These are phyloP conservation scores for Petunia axillaris DNA, from an alignment of 257 asterid genomes.

Conservation along the genomic window DNA sequence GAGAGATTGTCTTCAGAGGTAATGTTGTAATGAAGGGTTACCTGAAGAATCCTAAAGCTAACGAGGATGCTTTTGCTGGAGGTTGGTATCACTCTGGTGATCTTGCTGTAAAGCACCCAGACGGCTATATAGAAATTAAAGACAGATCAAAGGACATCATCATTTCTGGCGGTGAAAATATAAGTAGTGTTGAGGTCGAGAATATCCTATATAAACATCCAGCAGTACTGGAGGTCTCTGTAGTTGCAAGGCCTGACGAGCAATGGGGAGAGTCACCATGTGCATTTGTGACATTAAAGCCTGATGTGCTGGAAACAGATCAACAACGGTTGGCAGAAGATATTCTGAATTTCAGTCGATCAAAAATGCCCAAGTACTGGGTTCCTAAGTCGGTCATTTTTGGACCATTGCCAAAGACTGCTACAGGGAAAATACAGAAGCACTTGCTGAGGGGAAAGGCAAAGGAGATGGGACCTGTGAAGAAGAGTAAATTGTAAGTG, in stretches of 20 bases:
- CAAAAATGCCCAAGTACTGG: slow-evolving; percentile 86
- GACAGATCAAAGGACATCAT: slow-evolving; percentile 93
- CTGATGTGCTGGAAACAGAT: slow-evolving; percentile 42
- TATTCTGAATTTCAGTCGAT: slow-evolving; percentile 71
- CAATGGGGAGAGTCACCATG: slow-evolving; percentile 98
- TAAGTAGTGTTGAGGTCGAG: slow-evolving; percentile 95
- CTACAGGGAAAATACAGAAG: slow-evolving; percentile 95
- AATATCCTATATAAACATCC: slow-evolving; percentile 80
- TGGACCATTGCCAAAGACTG: slow-evolving; percentile 94
- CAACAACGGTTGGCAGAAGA: slow-evolving; percentile 56
- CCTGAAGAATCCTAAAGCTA: slow-evolving; percentile 84
- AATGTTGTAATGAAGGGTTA: slow-evolving; percentile 92
- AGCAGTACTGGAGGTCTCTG: slow-evolving; percentile 74
- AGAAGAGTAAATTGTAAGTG: slow-evolving; percentile 62
- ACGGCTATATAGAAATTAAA: slow-evolving; percentile 81
- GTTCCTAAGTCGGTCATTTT: slow-evolving; percentile 84
- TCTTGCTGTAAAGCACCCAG: slow-evolving; percentile 83
- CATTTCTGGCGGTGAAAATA: slow-evolving; percentile 93
- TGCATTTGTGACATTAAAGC: slow-evolving; percentile 77
- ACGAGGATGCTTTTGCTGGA: slow-evolving; percentile 65
- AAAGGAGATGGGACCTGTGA: slow-evolving; percentile 86
- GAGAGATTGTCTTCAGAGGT: slow-evolving; percentile 89
- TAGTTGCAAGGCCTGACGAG: slow-evolving; percentile 86
- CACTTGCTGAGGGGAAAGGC: slow-evolving; percentile 83
- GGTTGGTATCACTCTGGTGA: slow-evolving; percentile 99